phyloP scores from a whole-genome alignment of 768 basidiomycete genomes.

The Tubosaeta sp. region DNA sequence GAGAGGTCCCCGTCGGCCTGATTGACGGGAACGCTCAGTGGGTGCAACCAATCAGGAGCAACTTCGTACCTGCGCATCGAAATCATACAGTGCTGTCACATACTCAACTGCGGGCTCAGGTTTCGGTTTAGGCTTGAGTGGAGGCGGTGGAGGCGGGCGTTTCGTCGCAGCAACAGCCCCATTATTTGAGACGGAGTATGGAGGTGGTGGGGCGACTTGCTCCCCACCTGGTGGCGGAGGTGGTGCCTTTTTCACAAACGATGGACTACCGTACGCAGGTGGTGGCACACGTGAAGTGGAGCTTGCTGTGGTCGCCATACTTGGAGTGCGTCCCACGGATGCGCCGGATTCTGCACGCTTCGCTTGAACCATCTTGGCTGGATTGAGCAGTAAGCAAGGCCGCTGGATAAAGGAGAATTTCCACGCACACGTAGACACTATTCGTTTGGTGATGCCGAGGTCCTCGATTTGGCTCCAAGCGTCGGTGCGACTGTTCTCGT shows the following conservation, averaged over 20 bases:
- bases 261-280: slow-evolving; percentile 19
- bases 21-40: neutral
- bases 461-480: slow-evolving; percentile 75
- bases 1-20: slow-evolving; percentile 90
- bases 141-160: slow-evolving; percentile 89
- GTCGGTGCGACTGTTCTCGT: slow-evolving; percentile 80
- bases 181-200: slow-evolving; percentile 20
- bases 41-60: neutral
- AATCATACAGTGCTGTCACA: slow-evolving; percentile 94
- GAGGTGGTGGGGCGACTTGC: slow-evolving; percentile 43
- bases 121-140: slow-evolving; percentile 85
- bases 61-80: slow-evolving; percentile 70
- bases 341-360: slow-evolving; percentile 36
- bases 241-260: slow-evolving; percentile 42
- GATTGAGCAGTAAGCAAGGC: slow-evolving; percentile 8
- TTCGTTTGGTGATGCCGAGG: slow-evolving; percentile 76
- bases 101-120: slow-evolving; percentile 59
- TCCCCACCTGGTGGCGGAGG: slow-evolving; percentile 34
- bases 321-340: slow-evolving; percentile 33
- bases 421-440: slow-evolving; percentile 77
- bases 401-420: neutral
- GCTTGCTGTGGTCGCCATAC: slow-evolving; percentile 25
- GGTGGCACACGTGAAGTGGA: slow-evolving; percentile 27
- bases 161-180: slow-evolving; percentile 42
- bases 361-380: slow-evolving; percentile 68